Base-by-base conservation (phyloP, 495 filamentous ascomycete species). In the Parathielavia hyrcaniae region DNA sequence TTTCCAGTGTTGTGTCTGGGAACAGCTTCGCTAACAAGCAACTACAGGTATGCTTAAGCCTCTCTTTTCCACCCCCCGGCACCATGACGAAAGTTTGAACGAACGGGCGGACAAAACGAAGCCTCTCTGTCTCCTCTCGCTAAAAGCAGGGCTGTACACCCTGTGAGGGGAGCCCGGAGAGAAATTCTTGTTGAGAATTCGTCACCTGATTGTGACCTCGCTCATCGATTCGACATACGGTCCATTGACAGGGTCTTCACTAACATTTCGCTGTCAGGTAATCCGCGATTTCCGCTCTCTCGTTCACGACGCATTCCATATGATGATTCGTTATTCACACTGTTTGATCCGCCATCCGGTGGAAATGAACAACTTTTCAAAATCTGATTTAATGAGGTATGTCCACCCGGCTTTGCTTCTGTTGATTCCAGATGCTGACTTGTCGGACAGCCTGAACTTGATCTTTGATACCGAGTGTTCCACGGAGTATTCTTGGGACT, bases 311-410 rank as follows among this genome's bases (percentile, higher is more conserved):
- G 59, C 64, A 58, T 59, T 62, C 53, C 47, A 61, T 41, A 75
- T 78, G 75, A 79, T 79, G 76, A 78, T 63, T 30, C 67, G 69
- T 67, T 79, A 96, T 96, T 96, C 91, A 96, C 91, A 96, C 91
- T 96, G 88, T 96, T 90, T 91, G 91, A 96, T 82, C 83, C 75
- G 75, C 74, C 72, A 71, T 74, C 64, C 68, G 73, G 74, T 66
- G 84, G 85, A 79, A 73, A 86, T 95, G 90, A 93, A 88, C 86
- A 30, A 81, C 81, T 63, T 58, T 71, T 77, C 80, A 89, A 92
- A 93, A 86, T 95, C 91, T 96, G 91, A 96, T 96, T 91, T 95
- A 95, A 93, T 93, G 88, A 92, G 88, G 87, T 91, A 77, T 75
- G 81, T 77, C 9, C 20, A n/a, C 38, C 10, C n/a, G 13, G 6